Base-by-base conservation (phyloP, 495 filamentous ascomycete species). In the Hypoxylon crocopeplum region DNA sequence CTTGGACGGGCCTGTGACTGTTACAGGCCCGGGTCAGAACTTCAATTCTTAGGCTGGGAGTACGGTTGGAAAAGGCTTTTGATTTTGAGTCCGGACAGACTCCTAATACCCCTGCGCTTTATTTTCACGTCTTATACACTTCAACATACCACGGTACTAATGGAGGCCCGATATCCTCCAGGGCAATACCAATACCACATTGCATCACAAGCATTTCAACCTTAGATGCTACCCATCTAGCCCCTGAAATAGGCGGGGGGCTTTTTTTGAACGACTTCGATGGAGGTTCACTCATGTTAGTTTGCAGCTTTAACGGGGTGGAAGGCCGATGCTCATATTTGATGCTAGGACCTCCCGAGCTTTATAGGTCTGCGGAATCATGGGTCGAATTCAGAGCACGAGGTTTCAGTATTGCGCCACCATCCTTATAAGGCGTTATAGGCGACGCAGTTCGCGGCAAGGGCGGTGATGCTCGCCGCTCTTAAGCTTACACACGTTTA, bases 1-100 rank as follows among this genome's bases (percentile, higher is more conserved):
- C 42, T 50, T 81, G 17, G 78, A 81, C 20, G 76, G 75, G 13
- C 76, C 77, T 24, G 48, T 59, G 7, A 51, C 59, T 3, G 51
- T 56, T 0, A 16, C 49, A 8, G 54, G 50, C 12, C 58, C 66
- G 17, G 40, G 54, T 7, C 59, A 58, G 38, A 61, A 45, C 32
- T 48, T 22, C 38, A 64, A 58, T 29, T 57, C 54, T 12, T 55
- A 44, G 8, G 2, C 44, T 21, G n/a, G 42, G 6, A 11, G n/a
- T 19, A 6, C 8, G 27, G n/a, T 17, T 19, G 12, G 39, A 20
- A 16, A 22, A 21, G 17, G n/a, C n/a, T 6, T 45, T 39, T 2
- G 13, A 20, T 32, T 24, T 17, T 5, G 30, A 25, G 13, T 45
- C 24, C 22, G 5, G 19, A 3, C 11, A 7, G 39, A 40, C 6